Evolutionary conservation across 805 yeast species (phyloP), one percentile per base, ranked within the genome.

Genomic region (Babjeviella inositovora): DNA sequence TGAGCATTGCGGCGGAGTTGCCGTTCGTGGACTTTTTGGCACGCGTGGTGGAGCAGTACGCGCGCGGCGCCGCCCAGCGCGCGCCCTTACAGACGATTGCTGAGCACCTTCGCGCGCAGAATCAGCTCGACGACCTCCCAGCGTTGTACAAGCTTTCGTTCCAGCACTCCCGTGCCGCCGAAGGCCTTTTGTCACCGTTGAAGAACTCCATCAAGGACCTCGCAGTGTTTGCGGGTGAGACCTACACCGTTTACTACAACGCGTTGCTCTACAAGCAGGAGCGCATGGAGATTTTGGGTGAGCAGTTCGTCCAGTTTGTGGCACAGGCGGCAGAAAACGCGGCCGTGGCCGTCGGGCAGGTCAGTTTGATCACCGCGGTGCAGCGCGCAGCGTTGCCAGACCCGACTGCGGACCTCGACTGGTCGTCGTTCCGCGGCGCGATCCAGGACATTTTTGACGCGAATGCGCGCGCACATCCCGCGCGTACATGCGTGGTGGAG

Each of bases 361-460:
- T 79, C 15, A 62, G 67, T 19, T 57, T 90, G 32, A 53, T 81
- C 26, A 82, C 97, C 2, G 38, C 50, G n/a, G 45, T 71, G 2
- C 93, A 84, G 37, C 41, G 37, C 21, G 32, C 45, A 1, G 49
- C 57, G 2, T 56, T 92, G 26, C 98, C 98, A 5, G 85, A 85
- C 43, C 97, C 99, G 20, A 79, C 82, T 6, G 45, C 54, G 7
- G 76, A 84, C 37, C 59, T 90, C 32, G 93, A 84, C 49, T 90
- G 96, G 96, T 58, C 72, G 19, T 77, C 76, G 14, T 90, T 69
- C 49, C 64, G 92, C 34, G 98, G 99, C 21, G 85, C 97, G 9
- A 92, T 90, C 37, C 99, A 90, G 41, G 98, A 90, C 39, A 85
- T 90, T 20, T 90, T 90, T 50, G 73, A 77, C 48, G 70, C 62